These are phyloP conservation scores for Pigoraptor vietnamica DNA, from an alignment of 78 protist species.

Conservation along the genomic window DNA sequence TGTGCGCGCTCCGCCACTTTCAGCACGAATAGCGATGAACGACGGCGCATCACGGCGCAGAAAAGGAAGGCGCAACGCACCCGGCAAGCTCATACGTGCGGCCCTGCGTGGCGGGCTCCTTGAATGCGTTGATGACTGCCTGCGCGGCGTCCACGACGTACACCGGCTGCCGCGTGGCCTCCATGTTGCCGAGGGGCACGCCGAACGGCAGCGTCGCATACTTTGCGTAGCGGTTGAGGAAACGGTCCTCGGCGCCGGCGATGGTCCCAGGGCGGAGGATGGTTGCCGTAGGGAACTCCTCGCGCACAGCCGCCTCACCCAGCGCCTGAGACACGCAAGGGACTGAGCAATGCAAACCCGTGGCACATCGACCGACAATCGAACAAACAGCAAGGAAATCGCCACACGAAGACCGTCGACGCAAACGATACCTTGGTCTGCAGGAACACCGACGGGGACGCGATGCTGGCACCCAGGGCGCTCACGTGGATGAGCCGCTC, in stretches of 20 bases:
- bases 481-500: conserved; percentile 33
- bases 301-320: conserved; percentile 30
- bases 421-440: conserved; percentile 23
- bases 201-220: background rate
- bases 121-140: background rate
- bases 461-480: conserved; percentile 24
- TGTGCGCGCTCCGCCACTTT: too few species aligned
- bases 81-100: conserved; percentile 16
- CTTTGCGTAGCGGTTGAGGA: background rate
- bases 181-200: background rate
- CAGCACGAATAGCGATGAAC: too few species aligned
- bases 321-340: background rate
- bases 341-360: too few species aligned
- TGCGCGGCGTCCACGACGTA: conserved; percentile 5
- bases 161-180: background rate
- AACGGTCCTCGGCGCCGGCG: conserved; percentile 51
- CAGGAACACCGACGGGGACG: conserved; percentile 11
- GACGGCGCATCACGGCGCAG: background rate
- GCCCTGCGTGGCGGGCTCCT: conserved; percentile 10
- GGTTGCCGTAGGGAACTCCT: conserved; percentile 35
- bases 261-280: conserved; percentile 29
- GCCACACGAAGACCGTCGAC: too few species aligned
- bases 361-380: too few species aligned
- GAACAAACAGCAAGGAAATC: too few species aligned
- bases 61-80: background rate